phyloP scores from a whole-genome alignment of 371 early-diverging fungal genomes.

The Smittium culicis region DNA sequence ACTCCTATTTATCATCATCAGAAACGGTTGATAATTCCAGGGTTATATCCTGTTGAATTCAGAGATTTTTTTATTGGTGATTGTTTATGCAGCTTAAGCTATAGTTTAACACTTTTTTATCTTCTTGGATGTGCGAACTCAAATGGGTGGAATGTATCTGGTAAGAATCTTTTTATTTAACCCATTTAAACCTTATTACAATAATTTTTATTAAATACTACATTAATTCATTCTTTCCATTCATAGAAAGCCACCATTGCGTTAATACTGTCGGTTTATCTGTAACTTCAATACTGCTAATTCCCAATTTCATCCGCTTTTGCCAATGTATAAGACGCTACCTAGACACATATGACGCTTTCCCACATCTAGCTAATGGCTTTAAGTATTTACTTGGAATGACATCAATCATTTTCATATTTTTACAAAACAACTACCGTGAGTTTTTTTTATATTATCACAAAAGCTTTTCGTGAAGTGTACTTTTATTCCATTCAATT shows the following conservation, averaged over 20 bases:
- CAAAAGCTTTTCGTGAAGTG: neutral
- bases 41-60: slow-evolving; percentile 51
- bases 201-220: neutral
- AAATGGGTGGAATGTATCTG: slow-evolving; percentile 37
- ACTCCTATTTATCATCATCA: neutral
- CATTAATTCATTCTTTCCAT: neutral
- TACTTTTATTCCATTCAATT: neutral
- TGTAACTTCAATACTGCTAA: slow-evolving; percentile 24
- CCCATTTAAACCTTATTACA: neutral
- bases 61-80: slow-evolving; percentile 79
- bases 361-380: slow-evolving; percentile 41
- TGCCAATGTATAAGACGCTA: slow-evolving; percentile 41
- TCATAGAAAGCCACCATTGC: slow-evolving; percentile 28
- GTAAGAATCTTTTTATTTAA: slow-evolving; percentile 17
- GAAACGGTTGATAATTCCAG: slow-evolving; percentile 33
- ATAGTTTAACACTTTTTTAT: slow-evolving; percentile 48
- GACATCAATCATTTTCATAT: neutral
- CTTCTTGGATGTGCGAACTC: slow-evolving; percentile 51
- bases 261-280: slow-evolving; percentile 44
- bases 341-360: slow-evolving; percentile 31
- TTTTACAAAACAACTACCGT: neutral
- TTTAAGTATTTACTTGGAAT: slow-evolving; percentile 46
- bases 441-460: neutral
- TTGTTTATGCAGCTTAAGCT: slow-evolving; percentile 57
- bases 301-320: slow-evolving; percentile 36